Evolutionary conservation across 1,284 basidiomycete genomes (phyloP).

Genomic region (Testicularia cyperi): DNA sequence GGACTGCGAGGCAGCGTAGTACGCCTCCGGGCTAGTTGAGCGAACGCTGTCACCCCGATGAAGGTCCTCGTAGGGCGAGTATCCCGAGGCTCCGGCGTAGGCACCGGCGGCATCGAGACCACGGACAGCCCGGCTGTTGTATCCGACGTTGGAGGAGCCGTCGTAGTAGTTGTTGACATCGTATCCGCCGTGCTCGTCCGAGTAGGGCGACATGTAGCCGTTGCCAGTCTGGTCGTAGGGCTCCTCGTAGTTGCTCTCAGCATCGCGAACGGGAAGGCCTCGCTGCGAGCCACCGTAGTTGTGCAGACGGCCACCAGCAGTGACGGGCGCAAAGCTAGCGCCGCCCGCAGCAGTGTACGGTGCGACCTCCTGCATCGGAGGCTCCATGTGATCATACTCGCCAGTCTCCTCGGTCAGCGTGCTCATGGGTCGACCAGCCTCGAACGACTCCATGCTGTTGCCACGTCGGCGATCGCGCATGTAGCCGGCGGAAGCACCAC

Average conservation of each 20-base stretch:
- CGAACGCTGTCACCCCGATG: constrained; percentile 20
- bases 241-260: constrained; percentile 20
- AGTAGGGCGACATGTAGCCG: constrained; percentile 9
- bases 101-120: constrained; percentile 32
- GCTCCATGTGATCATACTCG: constrained; percentile 6
- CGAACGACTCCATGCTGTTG: constrained; percentile 26
- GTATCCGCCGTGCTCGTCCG: constrained; percentile 31
- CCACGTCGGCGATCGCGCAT: constrained; percentile 15
- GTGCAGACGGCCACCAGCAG: constrained; percentile 8
- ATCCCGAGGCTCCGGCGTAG: constrained; percentile 6
- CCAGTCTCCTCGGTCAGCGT: constrained; percentile 17
- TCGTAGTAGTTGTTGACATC: constrained; percentile 43
- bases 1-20: constrained; percentile 9
- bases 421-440: constrained; percentile 23
- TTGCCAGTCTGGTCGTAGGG: constrained; percentile 5
- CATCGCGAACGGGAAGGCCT: constrained; percentile 9
- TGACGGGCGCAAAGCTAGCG: not conserved
- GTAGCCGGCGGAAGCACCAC: constrained; percentile 22
- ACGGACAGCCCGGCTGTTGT: constrained; percentile 29
- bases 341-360: constrained; percentile 14
- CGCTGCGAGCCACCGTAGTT: constrained; percentile 18
- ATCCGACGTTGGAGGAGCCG: constrained; percentile 14
- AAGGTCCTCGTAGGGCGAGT: constrained; percentile 38
- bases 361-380: constrained; percentile 33
- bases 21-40: not conserved